Evolutionary conservation across 192 early-diverging fungal species (phyloP), one percentile per base, ranked within the genome.

Genomic region (Linnemannia hyalina): DNA sequence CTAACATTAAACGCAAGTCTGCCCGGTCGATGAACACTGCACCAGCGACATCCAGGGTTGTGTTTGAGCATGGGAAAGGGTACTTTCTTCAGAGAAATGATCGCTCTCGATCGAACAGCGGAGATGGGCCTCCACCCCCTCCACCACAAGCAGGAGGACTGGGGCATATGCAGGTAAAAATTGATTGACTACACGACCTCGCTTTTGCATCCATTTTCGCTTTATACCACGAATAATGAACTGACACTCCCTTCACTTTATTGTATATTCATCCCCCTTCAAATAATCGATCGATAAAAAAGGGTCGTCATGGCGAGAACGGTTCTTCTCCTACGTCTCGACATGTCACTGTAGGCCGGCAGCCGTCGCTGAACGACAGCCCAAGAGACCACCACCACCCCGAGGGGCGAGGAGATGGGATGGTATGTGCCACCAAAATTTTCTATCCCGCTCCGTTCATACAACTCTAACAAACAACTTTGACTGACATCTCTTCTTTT

Each of bases 1-100:
- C 94, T 29, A 90, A 90, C 29, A 95, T 96, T 75, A 93, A 93
- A 80, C 93, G 95, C 60, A 95, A 95, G 83, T 86, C 84, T 6
- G 84, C 84, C 0, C 36, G 84, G 20, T 81, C 78, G 0, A 80
- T 81, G 46, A 86, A 81, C 84, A 73, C 70, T 23, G 84, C 79
- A 1, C 84, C 84, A 20, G 70, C 84, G 2, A 77, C 74, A 1
- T 80, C 84, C 0, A 46, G 84, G 38, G 80, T 86, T 9, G 80
- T 86, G 1, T 86, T 86, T 60, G 84, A 86, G 41, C 84, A 75
- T 57, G 84, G 75, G 22, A 86, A 81, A 35, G 84, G 84, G 0
- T 82, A 76, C 32, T 82, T 82, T n/a, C 69, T 82, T 44, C 81
- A 82, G 20, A 32, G 81, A 44, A 76, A 82, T 29, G 81, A 82